Percentiles rank a stretch among this genome's conserved stretches.
Evolutionary conservation across 2,329 filamentous ascomycete species (phyloP).

Genomic region (Westerdykella sp.): DNA sequence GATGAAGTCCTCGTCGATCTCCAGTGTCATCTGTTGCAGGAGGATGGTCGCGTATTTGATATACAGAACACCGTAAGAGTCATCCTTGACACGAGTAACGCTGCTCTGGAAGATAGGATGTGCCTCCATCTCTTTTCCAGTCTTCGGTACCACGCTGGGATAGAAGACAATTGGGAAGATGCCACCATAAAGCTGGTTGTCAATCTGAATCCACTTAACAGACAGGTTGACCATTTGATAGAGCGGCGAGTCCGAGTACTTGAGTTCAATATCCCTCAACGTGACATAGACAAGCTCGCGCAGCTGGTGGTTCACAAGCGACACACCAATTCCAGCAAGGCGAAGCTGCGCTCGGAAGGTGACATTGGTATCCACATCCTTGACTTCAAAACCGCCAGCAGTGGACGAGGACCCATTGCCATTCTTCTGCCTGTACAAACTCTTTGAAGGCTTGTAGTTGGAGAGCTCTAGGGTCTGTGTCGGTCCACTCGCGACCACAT

Average conservation of each 20-base stretch:
- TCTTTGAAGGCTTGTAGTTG: conserved; percentile 89
- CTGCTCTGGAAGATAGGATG: conserved; percentile 91
- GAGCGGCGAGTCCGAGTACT: conserved; percentile 85
- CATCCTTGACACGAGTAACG: conserved; percentile 92
- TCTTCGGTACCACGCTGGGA: conserved; percentile 95
- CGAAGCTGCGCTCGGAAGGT: conserved; percentile 86
- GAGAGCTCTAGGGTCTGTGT: conserved; percentile 91
- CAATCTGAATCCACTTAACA: conserved; percentile 98
- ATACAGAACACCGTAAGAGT: conserved; percentile 95
- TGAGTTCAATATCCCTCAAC: conserved; percentile 81
- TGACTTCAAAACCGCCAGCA: conserved; percentile 80
- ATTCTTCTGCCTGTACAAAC: conserved; percentile 71
- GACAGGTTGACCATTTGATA: conserved; percentile 88
- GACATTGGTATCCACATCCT: conserved; percentile 79
- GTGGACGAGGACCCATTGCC: conserved; percentile 52
- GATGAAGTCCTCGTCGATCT: conserved; percentile 97
- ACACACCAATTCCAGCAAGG: conserved; percentile 85
- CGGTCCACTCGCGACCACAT: conserved; percentile 89
- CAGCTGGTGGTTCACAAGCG: conserved; percentile 84
- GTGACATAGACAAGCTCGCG: conserved; percentile 92
- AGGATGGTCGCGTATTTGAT: conserved; percentile 96
- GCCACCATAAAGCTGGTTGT: conserved; percentile 96
- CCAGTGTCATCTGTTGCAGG: conserved; percentile 95
- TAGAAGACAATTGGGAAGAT: conserved; percentile 98
- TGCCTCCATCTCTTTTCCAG: conserved; percentile 89